Evolutionary conservation across 495 filamentous ascomycete species (phyloP).

Genomic region (Aspergillus nanangensis): DNA sequence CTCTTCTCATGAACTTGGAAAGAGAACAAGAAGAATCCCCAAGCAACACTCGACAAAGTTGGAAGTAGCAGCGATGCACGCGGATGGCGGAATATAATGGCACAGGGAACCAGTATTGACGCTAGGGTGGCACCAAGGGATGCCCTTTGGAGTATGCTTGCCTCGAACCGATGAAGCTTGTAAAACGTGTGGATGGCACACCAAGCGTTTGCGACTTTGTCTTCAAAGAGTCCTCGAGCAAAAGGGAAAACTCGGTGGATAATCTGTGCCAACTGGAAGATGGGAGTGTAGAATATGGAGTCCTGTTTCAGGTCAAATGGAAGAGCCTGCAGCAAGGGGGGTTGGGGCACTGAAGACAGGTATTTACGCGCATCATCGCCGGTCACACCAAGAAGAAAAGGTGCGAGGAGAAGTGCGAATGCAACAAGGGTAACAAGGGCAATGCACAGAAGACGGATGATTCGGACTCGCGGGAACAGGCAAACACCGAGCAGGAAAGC

Average conservation of each 20-base stretch:
- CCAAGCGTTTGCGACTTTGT: slow-evolving; percentile 98
- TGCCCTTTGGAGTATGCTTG: slow-evolving; percentile 65
- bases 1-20: slow-evolving; percentile 99
- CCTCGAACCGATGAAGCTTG: slow-evolving; percentile 71
- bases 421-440: slow-evolving; percentile 65
- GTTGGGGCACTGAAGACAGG: slow-evolving; percentile 41
- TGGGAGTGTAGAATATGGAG: slow-evolving; percentile 61
- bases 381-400: slow-evolving; percentile 58
- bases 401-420: slow-evolving; percentile 70
- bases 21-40: slow-evolving; percentile 96
- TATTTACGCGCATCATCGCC: slow-evolving; percentile 22
- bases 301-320: slow-evolving; percentile 56
- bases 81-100: slow-evolving; percentile 74
- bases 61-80: slow-evolving; percentile 71
- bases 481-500: slow-evolving; percentile 86
- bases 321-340: slow-evolving; percentile 56
- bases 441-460: slow-evolving; percentile 69
- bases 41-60: slow-evolving; percentile 74
- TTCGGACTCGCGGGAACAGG: slow-evolving; percentile 65
- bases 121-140: slow-evolving; percentile 71
- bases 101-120: slow-evolving; percentile 72
- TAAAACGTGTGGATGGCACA: slow-evolving; percentile 83
- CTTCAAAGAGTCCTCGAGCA: slow-evolving; percentile 89
- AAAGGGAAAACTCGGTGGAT: slow-evolving; percentile 93
- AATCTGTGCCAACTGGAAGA: slow-evolving; percentile 75